Evolutionary conservation across 495 filamentous ascomycete species (phyloP).

Genomic region (Annulohypoxylon nitens): DNA sequence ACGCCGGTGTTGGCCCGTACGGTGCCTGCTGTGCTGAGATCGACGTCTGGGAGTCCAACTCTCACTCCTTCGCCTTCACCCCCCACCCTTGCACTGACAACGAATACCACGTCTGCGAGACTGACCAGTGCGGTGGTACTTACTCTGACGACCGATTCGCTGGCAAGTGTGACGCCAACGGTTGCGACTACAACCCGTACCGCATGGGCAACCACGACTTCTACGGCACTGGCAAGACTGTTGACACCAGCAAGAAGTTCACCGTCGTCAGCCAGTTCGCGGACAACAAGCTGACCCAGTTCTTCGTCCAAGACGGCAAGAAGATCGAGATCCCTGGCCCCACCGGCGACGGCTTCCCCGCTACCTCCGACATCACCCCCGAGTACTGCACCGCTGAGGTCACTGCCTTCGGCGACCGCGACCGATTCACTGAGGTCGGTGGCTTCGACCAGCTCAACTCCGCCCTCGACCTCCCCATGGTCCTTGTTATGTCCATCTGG

Average conservation of each 20-base stretch:
- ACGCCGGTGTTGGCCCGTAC: constrained; percentile 69
- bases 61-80: constrained; percentile 70
- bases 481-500: constrained; percentile 84
- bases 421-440: constrained; percentile 71
- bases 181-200: constrained; percentile 84
- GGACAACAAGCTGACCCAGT: constrained; percentile 72
- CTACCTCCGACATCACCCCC: constrained; percentile 69
- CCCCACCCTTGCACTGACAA: constrained; percentile 75
- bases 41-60: constrained; percentile 82
- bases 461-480: constrained; percentile 71
- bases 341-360: constrained; percentile 61
- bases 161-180: constrained; percentile 77
- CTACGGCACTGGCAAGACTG: constrained; percentile 70
- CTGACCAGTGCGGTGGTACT: constrained; percentile 63
- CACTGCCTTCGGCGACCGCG: constrained; percentile 69
- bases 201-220: constrained; percentile 72
- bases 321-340: constrained; percentile 72
- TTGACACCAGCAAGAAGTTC: constrained; percentile 75
- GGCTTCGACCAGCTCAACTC: constrained; percentile 70
- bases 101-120: constrained; percentile 68
- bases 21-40: constrained; percentile 81
- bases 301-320: constrained; percentile 78
- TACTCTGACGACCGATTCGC: constrained; percentile 63
- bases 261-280: constrained; percentile 85
- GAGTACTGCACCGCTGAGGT: constrained; percentile 73